Percentiles rank a stretch among this genome's conserved stretches.
These are phyloP conservation scores for Pachysandra terminalis DNA, from an alignment of 164 flowering plant genomes.

Conservation along the genomic window DNA sequence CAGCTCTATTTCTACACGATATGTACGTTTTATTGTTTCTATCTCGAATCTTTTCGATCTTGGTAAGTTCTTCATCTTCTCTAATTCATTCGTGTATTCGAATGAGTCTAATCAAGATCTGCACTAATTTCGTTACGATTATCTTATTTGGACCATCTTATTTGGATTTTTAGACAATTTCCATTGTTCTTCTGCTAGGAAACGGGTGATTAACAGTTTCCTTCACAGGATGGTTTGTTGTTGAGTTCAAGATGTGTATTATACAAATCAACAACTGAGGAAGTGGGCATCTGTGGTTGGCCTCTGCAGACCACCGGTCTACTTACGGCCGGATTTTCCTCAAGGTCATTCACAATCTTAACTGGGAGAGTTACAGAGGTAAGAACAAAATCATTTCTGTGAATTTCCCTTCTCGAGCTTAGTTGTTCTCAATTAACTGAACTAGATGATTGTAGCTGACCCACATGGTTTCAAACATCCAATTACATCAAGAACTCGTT, in stretches of 20 bases:
- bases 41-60: not conserved
- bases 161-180: not conserved
- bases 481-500: too few species aligned
- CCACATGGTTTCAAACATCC: too few species aligned
- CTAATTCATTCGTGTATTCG: not conserved
- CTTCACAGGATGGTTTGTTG: slow-evolving; percentile 58
- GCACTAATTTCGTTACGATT: not conserved
- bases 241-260: slow-evolving; percentile 48
- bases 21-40: not conserved
- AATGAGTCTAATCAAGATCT: not conserved
- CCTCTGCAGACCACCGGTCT: slow-evolving; percentile 83
- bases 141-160: too few species aligned
- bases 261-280: slow-evolving; percentile 58
- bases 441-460: too few species aligned
- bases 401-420: too few species aligned
- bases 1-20: not conserved
- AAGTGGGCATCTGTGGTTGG: slow-evolving; percentile 90
- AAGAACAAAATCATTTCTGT: slow-evolving; percentile 13
- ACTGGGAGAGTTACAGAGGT: slow-evolving; percentile 82
- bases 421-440: too few species aligned
- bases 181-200: too few species aligned
- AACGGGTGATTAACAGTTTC: too few species aligned
- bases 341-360: slow-evolving; percentile 53
- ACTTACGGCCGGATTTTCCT: slow-evolving; percentile 51
- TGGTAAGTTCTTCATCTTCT: not conserved